Evolutionary conservation across 768 basidiomycete genomes (phyloP), one percentile per base, ranked within the genome.

Genomic region (Kwoniella dendrophila): DNA sequence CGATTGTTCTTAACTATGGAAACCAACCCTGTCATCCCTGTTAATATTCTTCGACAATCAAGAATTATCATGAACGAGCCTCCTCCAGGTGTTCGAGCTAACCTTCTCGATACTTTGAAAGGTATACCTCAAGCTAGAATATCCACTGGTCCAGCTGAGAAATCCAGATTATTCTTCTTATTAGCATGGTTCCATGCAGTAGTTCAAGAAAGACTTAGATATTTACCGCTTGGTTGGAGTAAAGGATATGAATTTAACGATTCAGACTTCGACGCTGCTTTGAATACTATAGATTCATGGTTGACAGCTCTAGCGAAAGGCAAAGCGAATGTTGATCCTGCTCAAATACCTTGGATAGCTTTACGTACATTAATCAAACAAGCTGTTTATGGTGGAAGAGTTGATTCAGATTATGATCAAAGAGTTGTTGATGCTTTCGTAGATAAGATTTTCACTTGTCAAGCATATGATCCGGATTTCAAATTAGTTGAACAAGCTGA

Each of bases 121-220:
- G 84, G 84, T 64, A 90, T 97, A 47, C 82, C 88, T 0, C 80
- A 86, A 10, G 87, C 90, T 24, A 83, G 94, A 48, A 44, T 73
- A 16, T 81, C 86, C 1, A 86, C 89, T 75, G 96, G 95, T 4
- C 95, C 95, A 7, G 87, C 87, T 2, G 96, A 99, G 81, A 96
- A 96, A 78, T 84, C 88, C 40, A 86, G 96, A 4, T 79, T 98
- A 48, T 94, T 95, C 81, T 97, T 97, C 88, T 83, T 97, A 33
- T 85, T 98, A 30, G 91, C 96, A 1, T 99, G 95, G 94, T 96
- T 98, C 88, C 96, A 99, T 73, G 94, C 96, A 12, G 86, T 98
- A 20, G 88, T 98, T 0, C 94, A 96, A 80, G 96, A 98, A 79
- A 90, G 96, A 64, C 83, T 98, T 12, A 90, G 95, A 41, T 99